These are phyloP conservation scores for Magnaporthiopsis poae DNA, from an alignment of 2,329 filamentous ascomycete species.

Conservation along the genomic window DNA sequence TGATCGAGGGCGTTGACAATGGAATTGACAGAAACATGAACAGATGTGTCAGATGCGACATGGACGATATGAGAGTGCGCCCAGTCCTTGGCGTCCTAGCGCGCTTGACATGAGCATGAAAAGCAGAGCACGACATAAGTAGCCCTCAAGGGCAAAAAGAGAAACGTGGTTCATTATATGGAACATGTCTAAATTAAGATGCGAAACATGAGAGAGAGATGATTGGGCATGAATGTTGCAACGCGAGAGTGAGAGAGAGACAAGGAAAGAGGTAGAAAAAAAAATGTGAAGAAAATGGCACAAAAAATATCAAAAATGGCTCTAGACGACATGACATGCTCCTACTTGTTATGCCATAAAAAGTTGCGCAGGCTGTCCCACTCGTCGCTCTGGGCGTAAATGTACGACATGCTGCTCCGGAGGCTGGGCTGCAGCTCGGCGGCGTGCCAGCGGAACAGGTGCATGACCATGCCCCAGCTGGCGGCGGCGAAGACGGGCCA, in stretches of 20 bases:
- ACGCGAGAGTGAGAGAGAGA: background rate
- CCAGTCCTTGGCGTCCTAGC: too few relatives aligned
- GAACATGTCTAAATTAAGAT: too few relatives aligned
- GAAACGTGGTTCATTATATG: too few relatives aligned
- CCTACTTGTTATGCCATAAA: conserved; percentile 65
- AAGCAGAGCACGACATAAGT: too few relatives aligned
- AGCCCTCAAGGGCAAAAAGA: too few relatives aligned
- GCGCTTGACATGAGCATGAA: too few relatives aligned
- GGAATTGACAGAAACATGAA: background rate
- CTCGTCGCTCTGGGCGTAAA: conserved; percentile 79
- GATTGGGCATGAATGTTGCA: too few relatives aligned
- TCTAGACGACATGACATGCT: conserved; percentile 21
- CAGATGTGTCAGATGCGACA: background rate
- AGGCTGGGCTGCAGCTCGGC: conserved; percentile 84
- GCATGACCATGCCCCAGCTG: conserved; percentile 92
- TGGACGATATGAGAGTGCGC: too few relatives aligned
- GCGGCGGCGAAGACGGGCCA: conserved; percentile 89
- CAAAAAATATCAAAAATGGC: background rate
- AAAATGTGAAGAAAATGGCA: background rate
- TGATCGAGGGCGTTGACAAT: background rate
- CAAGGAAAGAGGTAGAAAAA: background rate
- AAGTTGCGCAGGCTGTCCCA: conserved; percentile 84
- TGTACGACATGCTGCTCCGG: conserved; percentile 93
- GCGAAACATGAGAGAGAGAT: too few relatives aligned
- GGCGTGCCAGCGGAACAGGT: conserved; percentile 84